Evolutionary conservation across 2,329 filamentous ascomycete species (phyloP), one percentile per base, ranked within the genome.

Genomic region (Macrophomina tecta): DNA sequence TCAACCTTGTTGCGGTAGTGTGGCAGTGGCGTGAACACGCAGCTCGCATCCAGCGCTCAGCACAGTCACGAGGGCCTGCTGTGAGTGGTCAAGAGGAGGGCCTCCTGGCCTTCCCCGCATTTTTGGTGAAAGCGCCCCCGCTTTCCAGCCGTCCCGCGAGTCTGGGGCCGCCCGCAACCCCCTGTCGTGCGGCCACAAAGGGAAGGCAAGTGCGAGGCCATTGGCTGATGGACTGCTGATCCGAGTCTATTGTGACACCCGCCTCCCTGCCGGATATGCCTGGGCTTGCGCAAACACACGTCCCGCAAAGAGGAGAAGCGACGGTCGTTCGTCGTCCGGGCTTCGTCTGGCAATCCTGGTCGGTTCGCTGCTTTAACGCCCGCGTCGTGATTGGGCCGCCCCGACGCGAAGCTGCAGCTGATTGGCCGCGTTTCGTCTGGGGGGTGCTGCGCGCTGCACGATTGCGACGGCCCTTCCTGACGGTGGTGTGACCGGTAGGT

Each of bases 1-100:
- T 11, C 40, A 14, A 28, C 42, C 58, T 38, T 18, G 58, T 49
- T 62, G 12, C 40, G 28, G 56, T 46, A 61, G 56, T 61, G 56
- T 61, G 56, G 56, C 56, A 49, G 58, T 62, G 58, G 58, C 58
- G 58, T 62, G 58, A 62, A 62, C 58, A 49, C 45, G 28, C 32
- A 62, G 30, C 58, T 38, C 40, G 28, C 56, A 30, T 58, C 1
- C 40, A 18, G 23, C 28, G 6, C 40, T 34, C 40, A 45, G 18
- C 12, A 9, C 14, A 11, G 56, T 62, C 58, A 62, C 58, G 45
- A 38, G 58, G 58, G 42, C 11, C n/a, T 1, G 30, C 18, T 62
- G 45, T 62, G 58, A 62, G 58, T 62, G 58, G 56, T 23, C 56
- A 7, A 14, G 34, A 16, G 23, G 28, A 9, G 40, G 40, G 12